Evolutionary conservation across 106 monocot genomes (phyloP), one percentile per base, ranked within the genome.

Genomic region (Narthecium ossifragum): DNA sequence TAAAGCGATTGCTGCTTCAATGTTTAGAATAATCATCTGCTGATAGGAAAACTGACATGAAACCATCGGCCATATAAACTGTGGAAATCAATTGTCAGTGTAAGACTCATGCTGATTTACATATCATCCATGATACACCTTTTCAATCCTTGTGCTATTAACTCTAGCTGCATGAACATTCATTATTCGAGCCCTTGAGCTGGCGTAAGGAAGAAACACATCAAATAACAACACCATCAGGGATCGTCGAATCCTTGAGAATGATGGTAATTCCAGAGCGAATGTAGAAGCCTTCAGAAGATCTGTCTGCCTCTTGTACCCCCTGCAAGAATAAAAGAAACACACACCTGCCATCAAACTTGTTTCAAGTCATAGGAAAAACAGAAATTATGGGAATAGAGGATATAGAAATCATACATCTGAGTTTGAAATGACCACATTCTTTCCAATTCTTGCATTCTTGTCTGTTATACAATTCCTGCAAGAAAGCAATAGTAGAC

Each of bases 381-480:
- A n/a, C 13, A 41, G 5, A 3, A 52, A 30, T 17, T 34, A 54
- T n/a, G n/a, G n/a, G 33, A 22, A 5, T 6, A 23, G 14, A 67
- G 4, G 3, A 33, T 1, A 8, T 43, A 45, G 51, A 10, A 70
- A 38, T 0, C 57, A 34, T 82, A 86, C 86, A 24, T 86, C 82
- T 24, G 78, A 66, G 56, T 86, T 86, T 31, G 82, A 25, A 2
- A 86, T 86, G 9, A 39, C 63, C 46, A 86, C 86, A 53, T 78
- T 75, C 65, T 82, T 82, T 37, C 86, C 86, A 17, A 86, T 86
- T 48, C 82, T 81, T 51, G 81, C 82, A 69, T 86, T 86, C 67
- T 86, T 86, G 60, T 86, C 86, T 18, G 82, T 86, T 4, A 86
- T 86, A 33, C 86, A 86, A 26, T 74, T 61, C 65, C 86, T 86